Evolutionary conservation across 768 basidiomycete species (phyloP), one percentile per base, ranked within the genome.

Genomic region (Kwoniella shandongensis): DNA sequence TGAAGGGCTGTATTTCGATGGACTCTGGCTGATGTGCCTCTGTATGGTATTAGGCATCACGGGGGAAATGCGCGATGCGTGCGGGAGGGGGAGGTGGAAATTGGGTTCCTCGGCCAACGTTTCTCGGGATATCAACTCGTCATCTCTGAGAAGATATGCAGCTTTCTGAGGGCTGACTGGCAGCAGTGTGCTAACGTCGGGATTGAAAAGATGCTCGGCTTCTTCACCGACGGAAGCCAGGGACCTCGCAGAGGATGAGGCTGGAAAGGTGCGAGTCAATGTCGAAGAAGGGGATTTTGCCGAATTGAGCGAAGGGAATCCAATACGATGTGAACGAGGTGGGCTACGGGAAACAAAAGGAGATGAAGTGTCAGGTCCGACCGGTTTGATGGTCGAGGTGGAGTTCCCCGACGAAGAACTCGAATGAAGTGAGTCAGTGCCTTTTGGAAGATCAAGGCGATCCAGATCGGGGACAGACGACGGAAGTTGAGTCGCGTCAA

Each of bases 161-260:
- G 30, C 38, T 44, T 57, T 57, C 18, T 44, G 27, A 7, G 61
- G 61, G 44, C 61, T 62, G 48, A 57, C 54, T 10, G 61, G 61
- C 15, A 57, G n/a, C 4, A 57, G 26, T 2, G 61, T 57, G 35
- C 49, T 52, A 13, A 52, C 44, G 8, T 62, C 61, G 3, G 35
- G 36, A 23, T 45, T 35, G 26, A 29, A n/a, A 4, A 22, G 29
- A 23, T 51, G 27, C 18, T 53, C 60, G 20, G 23, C 18, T 11
- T 61, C 61, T 61, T 67, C 65, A 8, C 51, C 54, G 3, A 67
- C 46, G 4, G 56, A 59, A 12, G 62, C 50, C 10, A 67, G 47
- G 7, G 62, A 58, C 30, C 54, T 51, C 22, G 27, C 66, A 32
- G 66, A 67, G 8, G 61, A 58, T 2, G 66, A 67, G 15, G 65